Conservation (phyloP, 1,284 basidiomycete species). For the Cystobasidiaceae sp. region DNA sequence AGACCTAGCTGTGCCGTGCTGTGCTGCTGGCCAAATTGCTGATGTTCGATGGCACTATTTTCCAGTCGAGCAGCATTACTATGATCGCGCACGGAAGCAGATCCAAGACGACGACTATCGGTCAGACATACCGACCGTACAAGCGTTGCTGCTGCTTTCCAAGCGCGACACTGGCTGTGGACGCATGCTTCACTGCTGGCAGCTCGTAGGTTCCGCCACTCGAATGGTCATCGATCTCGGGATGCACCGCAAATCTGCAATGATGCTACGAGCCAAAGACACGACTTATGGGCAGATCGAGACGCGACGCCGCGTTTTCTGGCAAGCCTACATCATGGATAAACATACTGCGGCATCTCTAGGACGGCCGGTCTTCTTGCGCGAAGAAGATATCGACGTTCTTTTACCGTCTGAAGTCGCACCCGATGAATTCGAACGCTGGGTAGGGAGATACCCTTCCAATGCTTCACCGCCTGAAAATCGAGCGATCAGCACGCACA, state of each 20-base stretch:
- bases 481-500: slow-evolving; percentile 26
- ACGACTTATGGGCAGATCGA: slow-evolving; percentile 28
- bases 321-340: slow-evolving; percentile 31
- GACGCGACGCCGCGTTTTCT: slow-evolving; percentile 21
- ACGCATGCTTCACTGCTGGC: slow-evolving; percentile 27
- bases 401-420: slow-evolving; percentile 23
- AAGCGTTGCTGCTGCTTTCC: slow-evolving; percentile 13
- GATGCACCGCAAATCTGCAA: slow-evolving; percentile 22
- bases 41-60: too few relatives aligned
- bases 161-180: slow-evolving; percentile 28
- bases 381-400: slow-evolving; percentile 30
- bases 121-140: slow-evolving; percentile 23
- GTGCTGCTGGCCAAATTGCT: too few relatives aligned
- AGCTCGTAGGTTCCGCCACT: slow-evolving; percentile 26
- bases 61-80: slow-evolving; percentile 31
- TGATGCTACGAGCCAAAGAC: slow-evolving; percentile 6
- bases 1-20: too few relatives aligned
- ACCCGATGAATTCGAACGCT: slow-evolving; percentile 29
- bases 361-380: slow-evolving; percentile 20
- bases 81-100: slow-evolving; percentile 24
- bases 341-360: slow-evolving; percentile 27
- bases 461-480: slow-evolving; percentile 9
- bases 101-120: slow-evolving; percentile 28
- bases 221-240: slow-evolving; percentile 31
- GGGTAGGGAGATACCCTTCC: slow-evolving; percentile 18